Conservation (phyloP, 805 yeast genomes). For the Ogataea paradorogensis region DNA sequence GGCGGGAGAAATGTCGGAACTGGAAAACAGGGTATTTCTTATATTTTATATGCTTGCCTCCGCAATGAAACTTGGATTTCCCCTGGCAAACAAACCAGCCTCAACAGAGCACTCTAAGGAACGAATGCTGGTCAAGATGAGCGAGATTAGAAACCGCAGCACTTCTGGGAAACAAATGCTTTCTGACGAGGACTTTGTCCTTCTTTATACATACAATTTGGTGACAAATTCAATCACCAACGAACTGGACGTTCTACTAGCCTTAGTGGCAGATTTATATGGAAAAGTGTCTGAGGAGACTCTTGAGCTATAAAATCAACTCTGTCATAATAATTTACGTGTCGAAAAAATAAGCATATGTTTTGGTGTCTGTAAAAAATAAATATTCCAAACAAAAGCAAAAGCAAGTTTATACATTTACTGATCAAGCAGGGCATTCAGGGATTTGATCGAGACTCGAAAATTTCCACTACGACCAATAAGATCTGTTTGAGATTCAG, state of each 20-base stretch:
- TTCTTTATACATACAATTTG: slow-evolving; percentile 70
- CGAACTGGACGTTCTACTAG: slow-evolving; percentile 59
- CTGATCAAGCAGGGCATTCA: not conserved
- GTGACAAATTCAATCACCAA: slow-evolving; percentile 66
- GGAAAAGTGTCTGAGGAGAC: slow-evolving; percentile 67
- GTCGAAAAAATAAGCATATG: slow-evolving; percentile 5
- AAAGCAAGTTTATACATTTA: not conserved
- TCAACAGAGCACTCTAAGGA: slow-evolving; percentile 74
- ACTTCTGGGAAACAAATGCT: slow-evolving; percentile 33
- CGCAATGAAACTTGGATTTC: slow-evolving; percentile 71
- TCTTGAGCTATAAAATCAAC: slow-evolving; percentile 48
- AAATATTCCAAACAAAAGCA: slow-evolving; percentile 1
- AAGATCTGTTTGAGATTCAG: not conserved
- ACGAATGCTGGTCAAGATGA: slow-evolving; percentile 61
- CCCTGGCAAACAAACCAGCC: slow-evolving; percentile 74
- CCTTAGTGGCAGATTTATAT: slow-evolving; percentile 52
- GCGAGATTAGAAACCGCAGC: slow-evolving; percentile 47
- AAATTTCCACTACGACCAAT: not conserved
- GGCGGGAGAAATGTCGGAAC: slow-evolving; percentile 57
- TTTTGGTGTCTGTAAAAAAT: slow-evolving; percentile 6
- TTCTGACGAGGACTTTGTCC: slow-evolving; percentile 70
- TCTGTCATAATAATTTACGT: slow-evolving; percentile 5
- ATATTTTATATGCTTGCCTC: slow-evolving; percentile 78
- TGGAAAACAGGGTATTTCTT: slow-evolving; percentile 69
- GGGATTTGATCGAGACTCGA: not conserved